These are phyloP conservation scores for Schrenkiella parvula DNA, from an alignment of 345 rosid species.

Conservation along the genomic window DNA sequence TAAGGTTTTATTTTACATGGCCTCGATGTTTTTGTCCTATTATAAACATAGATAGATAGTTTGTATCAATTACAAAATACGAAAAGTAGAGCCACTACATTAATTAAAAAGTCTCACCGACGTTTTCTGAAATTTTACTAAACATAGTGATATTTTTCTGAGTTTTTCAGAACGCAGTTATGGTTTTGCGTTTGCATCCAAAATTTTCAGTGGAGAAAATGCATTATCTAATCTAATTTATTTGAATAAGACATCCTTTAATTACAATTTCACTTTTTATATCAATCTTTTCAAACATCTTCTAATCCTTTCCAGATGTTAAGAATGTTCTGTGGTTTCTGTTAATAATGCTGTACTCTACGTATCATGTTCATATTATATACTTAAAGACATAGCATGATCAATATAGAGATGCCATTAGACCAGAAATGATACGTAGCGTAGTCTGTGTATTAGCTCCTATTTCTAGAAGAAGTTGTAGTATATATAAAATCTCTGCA, in stretches of 20 bases:
- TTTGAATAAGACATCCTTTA: not conserved
- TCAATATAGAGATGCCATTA: not conserved
- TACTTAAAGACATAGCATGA: not conserved
- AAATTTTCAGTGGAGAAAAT: not conserved
- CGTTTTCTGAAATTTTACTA: not conserved
- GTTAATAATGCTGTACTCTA: not conserved
- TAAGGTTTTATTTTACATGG: too few species aligned
- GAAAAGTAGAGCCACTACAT: slow-evolving; percentile 7
- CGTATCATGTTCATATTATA: slow-evolving; percentile 8
- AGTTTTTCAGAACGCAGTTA: not conserved
- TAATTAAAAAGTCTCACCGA: slow-evolving; percentile 10
- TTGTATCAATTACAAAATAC: not conserved
- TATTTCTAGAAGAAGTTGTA: not conserved
- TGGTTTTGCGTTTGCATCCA: not conserved
- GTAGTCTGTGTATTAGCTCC: not conserved
- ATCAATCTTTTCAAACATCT: not conserved
- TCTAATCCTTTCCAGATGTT: not conserved
- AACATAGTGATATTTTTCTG: not conserved
- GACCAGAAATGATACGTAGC: slow-evolving; percentile 1
- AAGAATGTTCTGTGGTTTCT: slow-evolving; percentile 4
- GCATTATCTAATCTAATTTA: not conserved
- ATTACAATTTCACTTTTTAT: not conserved
- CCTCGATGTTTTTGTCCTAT: not conserved
- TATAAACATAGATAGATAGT: not conserved
- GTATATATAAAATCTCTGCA: not conserved